A percentile compares a stretch with the other conserved stretches of the same genome.
Conservation (phyloP, 768 basidiomycete species). For the Suillus subaureus region DNA sequence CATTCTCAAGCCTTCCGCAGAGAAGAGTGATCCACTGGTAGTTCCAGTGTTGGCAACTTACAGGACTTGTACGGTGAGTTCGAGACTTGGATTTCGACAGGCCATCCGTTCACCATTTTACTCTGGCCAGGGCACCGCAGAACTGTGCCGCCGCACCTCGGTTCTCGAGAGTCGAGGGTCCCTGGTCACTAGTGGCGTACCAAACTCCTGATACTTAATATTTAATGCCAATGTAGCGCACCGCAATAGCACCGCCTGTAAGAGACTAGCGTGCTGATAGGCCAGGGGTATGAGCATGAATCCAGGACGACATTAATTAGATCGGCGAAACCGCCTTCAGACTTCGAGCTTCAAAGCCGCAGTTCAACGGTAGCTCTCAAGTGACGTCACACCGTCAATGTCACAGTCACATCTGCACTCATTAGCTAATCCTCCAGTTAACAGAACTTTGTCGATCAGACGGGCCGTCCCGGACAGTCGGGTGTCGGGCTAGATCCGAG, state of each 20-base stretch:
- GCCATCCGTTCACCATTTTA: not conserved
- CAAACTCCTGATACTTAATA: not conserved
- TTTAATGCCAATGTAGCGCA: not conserved
- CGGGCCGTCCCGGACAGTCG: not conserved
- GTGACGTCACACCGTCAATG: not conserved
- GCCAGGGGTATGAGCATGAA: not conserved
- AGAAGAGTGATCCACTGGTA: not conserved
- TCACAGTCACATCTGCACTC: not conserved
- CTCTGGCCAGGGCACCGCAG: not conserved
- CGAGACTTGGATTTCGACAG: not conserved
- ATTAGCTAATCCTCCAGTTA: no score
- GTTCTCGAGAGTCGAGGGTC: not conserved
- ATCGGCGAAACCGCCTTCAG: not conserved
- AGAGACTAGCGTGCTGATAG: not conserved
- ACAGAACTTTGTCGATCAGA: not conserved
- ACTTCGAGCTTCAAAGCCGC: no score
- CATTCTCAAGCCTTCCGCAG: not conserved
- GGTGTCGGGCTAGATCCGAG: not conserved
- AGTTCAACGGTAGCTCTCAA: no score
- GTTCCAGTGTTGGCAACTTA: not conserved
- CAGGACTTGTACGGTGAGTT: not conserved
- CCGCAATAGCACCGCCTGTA: not conserved
- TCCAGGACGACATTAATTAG: not conserved
- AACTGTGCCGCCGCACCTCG: not conserved
- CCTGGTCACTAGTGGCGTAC: not conserved